Evolutionary conservation across 345 rosid species (phyloP).

Genomic region (Eucalyptus lansdowneana): DNA sequence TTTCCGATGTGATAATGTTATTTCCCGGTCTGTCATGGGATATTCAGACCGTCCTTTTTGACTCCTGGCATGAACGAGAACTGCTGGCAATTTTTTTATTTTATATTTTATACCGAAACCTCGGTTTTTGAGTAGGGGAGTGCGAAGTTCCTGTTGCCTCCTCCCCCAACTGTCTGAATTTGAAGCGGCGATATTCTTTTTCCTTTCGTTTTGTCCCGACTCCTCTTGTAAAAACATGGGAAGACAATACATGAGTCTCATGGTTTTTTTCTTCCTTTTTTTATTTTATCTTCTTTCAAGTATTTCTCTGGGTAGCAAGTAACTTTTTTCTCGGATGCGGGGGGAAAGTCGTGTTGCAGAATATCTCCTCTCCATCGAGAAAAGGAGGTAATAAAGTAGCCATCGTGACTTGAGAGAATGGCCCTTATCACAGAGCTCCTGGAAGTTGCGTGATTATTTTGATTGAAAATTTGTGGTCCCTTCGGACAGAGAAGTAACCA

Average conservation of each 20-base stretch:
- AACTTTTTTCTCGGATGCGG: not conserved
- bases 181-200: not conserved
- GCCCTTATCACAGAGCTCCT: not conserved
- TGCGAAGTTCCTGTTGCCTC: not conserved
- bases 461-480: not conserved
- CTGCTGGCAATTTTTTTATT: not conserved
- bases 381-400: not conserved
- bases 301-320: not conserved
- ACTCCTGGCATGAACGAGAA: not conserved
- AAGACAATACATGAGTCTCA: not conserved
- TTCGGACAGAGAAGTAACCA: not conserved
- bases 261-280: not conserved
- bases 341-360: not conserved
- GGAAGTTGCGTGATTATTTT: not conserved
- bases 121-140: not conserved
- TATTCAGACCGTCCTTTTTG: not conserved
- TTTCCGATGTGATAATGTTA: not conserved
- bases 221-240: not conserved
- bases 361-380: not conserved
- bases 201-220: not conserved
- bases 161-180: not conserved
- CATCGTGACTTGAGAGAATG: not conserved
- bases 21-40: not conserved
- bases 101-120: rapidly evolving
- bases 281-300: not conserved